phyloP scores from a whole-genome alignment of 1,284 basidiomycete genomes.

The Xanthoconium separans region DNA sequence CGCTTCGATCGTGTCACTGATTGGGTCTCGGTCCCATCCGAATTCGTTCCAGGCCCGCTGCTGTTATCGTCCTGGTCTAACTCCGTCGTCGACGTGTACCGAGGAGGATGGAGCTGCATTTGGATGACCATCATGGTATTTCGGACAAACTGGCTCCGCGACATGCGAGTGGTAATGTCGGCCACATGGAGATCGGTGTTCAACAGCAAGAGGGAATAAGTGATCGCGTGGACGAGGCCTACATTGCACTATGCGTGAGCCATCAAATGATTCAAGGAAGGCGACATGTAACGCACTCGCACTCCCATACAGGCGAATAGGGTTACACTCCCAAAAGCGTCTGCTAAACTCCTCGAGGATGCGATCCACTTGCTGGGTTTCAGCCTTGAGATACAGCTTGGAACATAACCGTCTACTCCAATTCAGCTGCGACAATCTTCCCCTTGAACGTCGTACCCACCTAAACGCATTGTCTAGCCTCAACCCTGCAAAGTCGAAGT shows the following conservation, averaged over 20 bases:
- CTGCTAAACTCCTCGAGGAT: conserved; percentile 90
- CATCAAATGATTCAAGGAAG: conserved; percentile 5
- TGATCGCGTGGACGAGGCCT: conserved; percentile 91
- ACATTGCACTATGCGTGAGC: conserved; percentile 8
- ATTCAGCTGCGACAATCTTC: conserved; percentile 10
- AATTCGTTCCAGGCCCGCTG: conserved; percentile 51
- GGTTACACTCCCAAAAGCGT: conserved; percentile 91
- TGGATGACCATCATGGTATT: conserved; percentile 90
- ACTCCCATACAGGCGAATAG: conserved; percentile 74
- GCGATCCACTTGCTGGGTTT: conserved; percentile 97
- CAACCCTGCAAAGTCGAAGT: conserved; percentile 85
- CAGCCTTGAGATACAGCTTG: conserved; percentile 91
- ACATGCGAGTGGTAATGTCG: conserved; percentile 88
- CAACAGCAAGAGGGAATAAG: conserved; percentile 90
- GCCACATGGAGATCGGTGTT: conserved; percentile 98
- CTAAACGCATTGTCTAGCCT: conserved; percentile 90
- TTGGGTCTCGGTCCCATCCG: conserved; percentile 49
- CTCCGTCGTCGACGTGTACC: conserved; percentile 56
- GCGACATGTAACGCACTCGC: conserved; percentile 56
- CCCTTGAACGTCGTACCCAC: conserved; percentile 38
- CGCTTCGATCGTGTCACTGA: conserved; percentile 58
- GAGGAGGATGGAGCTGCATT: conserved; percentile 61
- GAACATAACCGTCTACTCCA: conserved; percentile 73
- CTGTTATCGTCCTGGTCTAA: conserved; percentile 67
- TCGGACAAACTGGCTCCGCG: conserved; percentile 87